Evolutionary conservation across 108 stramenopile genomes (phyloP).

Genomic region (Licmophora abbreviata): DNA sequence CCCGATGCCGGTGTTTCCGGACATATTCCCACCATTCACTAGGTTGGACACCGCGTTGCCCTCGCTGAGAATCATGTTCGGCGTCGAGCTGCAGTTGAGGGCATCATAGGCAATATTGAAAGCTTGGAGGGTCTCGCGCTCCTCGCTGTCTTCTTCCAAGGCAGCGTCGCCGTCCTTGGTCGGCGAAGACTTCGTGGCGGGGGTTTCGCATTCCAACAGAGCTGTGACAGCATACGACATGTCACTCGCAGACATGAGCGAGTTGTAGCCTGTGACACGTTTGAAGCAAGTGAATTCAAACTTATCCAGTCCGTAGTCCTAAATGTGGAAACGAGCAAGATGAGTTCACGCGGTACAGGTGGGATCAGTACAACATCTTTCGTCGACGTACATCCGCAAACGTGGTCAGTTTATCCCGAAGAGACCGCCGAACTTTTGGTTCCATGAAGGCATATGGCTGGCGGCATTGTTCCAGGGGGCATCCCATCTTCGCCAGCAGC

Average conservation of each 20-base stretch:
- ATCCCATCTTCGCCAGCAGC: constrained; percentile 85
- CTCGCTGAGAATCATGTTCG: constrained; percentile 24
- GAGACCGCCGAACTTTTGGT: constrained; percentile 46
- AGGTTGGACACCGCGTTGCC: constrained; percentile 51
- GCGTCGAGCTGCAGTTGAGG: constrained; percentile 51
- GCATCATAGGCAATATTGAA: constrained; percentile 81
- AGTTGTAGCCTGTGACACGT: constrained; percentile 77
- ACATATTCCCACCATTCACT: constrained; percentile 73
- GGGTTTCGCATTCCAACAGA: constrained; percentile 56
- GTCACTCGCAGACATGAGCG: constrained; percentile 73
- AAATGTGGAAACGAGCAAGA: background rate
- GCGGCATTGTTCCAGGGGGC: constrained; percentile 64
- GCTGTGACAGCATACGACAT: constrained; percentile 81
- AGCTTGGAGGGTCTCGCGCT: constrained; percentile 33
- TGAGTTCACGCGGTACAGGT: background rate
- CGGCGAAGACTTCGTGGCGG: constrained; percentile 5
- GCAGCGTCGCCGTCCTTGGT: constrained; percentile 13
- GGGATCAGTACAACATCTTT: background rate
- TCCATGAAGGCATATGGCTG: constrained; percentile 82
- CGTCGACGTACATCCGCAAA: constrained; percentile 48
- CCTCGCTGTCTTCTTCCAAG: constrained; percentile 34
- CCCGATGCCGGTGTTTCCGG: constrained; percentile 60
- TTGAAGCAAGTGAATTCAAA: constrained; percentile 75
- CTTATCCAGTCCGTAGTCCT: constrained; percentile 75
- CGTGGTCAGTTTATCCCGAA: constrained; percentile 46